Evolutionary conservation across 805 yeast species (phyloP), one percentile per base, ranked within the genome.

Genomic region (Saturnispora besseyi): DNA sequence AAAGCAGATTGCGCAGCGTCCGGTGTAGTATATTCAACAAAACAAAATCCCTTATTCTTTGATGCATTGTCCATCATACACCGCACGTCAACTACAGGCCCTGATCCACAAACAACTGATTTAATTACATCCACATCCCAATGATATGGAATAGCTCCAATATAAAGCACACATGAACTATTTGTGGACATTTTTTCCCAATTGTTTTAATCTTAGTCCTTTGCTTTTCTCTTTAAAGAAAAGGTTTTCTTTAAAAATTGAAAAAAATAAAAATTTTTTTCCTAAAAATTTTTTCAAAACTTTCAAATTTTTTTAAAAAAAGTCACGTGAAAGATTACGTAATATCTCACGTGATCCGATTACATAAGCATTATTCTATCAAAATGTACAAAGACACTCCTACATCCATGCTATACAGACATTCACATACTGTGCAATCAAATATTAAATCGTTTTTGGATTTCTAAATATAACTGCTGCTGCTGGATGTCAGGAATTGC

Each of bases 81-180:
- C 56, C 87, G 73, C 8, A 84, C 82, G 54, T 81, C 87, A 13
- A 81, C 79, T 26, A 85, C 77, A 3, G 77, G 76, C 1, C 93
- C 93, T 9, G 85, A 73, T 1, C 90, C 90, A 48, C 85, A 81
- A 24, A 84, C 81, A 10, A 84, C 77, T 29, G 81, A 77, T 48
- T 79, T 76, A 33, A 84, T 69, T 13, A 74, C 77, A 46, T 77
- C 77, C 50, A 77, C 81, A 53, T 74, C 80, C 93, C 93, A 85
- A 53, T 81, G 82, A 55, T 75, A 75, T 0, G 93, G 93, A 28
- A 84, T 67, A 56, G 75, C 77, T 13, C 87, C 87, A 12, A 81
- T 56, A 56, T 77, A 81, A 21, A 81, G 62, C 22, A 79, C 80
- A 37, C 76, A 63, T 9, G 78, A 51, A 11, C 49, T 44, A 33